These are phyloP conservation scores for Geotrichum reessii DNA, from an alignment of 1,139 yeast genomes.

Conservation along the genomic window DNA sequence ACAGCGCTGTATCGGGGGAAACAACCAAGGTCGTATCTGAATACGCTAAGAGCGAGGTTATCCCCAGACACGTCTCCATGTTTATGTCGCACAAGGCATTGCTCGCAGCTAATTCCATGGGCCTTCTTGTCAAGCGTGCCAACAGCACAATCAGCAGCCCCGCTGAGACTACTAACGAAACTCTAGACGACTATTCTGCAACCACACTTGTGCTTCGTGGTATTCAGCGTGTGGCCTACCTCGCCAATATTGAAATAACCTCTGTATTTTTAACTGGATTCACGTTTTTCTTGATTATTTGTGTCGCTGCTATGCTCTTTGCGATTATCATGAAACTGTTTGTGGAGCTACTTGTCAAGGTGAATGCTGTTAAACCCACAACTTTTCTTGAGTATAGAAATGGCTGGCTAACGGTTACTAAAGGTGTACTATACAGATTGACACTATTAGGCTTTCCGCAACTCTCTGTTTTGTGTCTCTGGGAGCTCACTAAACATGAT, in stretches of 20 bases:
- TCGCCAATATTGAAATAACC: slow-evolving; percentile 80
- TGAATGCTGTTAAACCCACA: slow-evolving; percentile 51
- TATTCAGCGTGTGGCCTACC: slow-evolving; percentile 80
- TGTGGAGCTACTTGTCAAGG: slow-evolving; percentile 61
- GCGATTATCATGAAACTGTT: slow-evolving; percentile 67
- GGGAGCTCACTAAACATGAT: slow-evolving; percentile 82
- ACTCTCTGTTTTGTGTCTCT: slow-evolving; percentile 68
- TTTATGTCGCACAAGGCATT: slow-evolving; percentile 16
- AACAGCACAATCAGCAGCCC: slow-evolving; percentile 29
- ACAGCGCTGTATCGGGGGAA: neutral
- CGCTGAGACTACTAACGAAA: slow-evolving; percentile 60
- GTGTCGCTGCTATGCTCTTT: slow-evolving; percentile 60
- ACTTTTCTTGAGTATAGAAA: slow-evolving; percentile 72
- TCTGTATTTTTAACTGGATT: slow-evolving; percentile 81
- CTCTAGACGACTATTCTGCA: slow-evolving; percentile 47
- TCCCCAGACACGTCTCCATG: slow-evolving; percentile 17
- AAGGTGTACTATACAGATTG: slow-evolving; percentile 83
- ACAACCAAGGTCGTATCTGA: neutral
- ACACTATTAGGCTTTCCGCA: slow-evolving; percentile 82
- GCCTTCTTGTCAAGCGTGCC: neutral
- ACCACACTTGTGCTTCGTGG: slow-evolving; percentile 82
- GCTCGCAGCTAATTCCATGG: neutral
- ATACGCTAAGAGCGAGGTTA: neutral
- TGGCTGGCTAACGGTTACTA: slow-evolving; percentile 73
- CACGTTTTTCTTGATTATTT: slow-evolving; percentile 75